These are phyloP conservation scores for Pichia norvegensis DNA, from an alignment of 1,139 yeast species.

Conservation along the genomic window DNA sequence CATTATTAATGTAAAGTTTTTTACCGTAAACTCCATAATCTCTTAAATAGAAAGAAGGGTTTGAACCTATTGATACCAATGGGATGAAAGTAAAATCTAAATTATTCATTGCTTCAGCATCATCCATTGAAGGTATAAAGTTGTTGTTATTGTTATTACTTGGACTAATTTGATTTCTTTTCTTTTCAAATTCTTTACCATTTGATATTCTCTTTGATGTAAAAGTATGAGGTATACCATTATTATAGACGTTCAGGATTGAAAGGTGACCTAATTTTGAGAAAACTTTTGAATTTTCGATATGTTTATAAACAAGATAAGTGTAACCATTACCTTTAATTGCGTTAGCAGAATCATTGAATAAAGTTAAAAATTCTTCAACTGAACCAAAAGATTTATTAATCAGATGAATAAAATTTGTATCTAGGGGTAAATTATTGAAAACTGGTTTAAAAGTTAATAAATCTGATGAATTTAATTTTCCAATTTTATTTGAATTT, in stretches of 20 bases:
- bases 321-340: conserved; percentile 71
- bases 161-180: conserved; percentile 2
- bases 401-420: conserved; percentile 32
- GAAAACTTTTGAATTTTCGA: conserved; percentile 16
- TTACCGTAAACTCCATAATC: conserved; percentile 79
- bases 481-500: conserved; percentile 14
- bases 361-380: conserved; percentile 55
- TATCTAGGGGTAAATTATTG: conserved; percentile 22
- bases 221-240: conserved; percentile 55
- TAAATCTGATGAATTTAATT: conserved; percentile 31
- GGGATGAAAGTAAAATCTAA: conserved; percentile 42
- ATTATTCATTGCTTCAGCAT: conserved; percentile 27
- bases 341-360: conserved; percentile 53
- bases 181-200: conserved; percentile 22
- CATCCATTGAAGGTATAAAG: conserved; percentile 27
- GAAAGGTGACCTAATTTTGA: conserved; percentile 36
- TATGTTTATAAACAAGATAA: conserved; percentile 36
- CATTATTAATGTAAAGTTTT: conserved; percentile 54
- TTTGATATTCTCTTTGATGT: conserved; percentile 43
- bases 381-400: conserved; percentile 58
- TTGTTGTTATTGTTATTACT: conserved; percentile 4
- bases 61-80: conserved; percentile 59
- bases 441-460: conserved; percentile 24
- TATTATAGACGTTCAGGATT: conserved; percentile 68
- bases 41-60: conserved; percentile 57